These are phyloP conservation scores for Pseudogymnoascus sp. DNA, from an alignment of 2,329 filamentous ascomycete species.

Conservation along the genomic window DNA sequence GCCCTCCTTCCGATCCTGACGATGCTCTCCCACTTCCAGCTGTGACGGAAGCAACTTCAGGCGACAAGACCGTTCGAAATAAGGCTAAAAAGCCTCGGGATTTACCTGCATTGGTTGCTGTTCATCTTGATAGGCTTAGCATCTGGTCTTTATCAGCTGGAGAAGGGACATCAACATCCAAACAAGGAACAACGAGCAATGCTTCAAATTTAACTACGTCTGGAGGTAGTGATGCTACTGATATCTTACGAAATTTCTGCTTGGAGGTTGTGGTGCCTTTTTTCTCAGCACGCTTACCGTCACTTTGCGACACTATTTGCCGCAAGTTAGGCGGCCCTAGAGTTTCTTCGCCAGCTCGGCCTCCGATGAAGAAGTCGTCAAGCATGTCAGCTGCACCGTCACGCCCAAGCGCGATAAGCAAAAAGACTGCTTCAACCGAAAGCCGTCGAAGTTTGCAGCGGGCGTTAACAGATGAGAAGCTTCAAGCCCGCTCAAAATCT, in stretches of 20 bases:
- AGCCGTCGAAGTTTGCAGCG: constrained; percentile 49
- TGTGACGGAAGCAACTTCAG: constrained; percentile 18
- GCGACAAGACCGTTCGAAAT: constrained; percentile 18
- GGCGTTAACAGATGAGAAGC: constrained; percentile 51
- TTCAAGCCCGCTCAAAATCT: constrained; percentile 42
- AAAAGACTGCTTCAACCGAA: constrained; percentile 36
- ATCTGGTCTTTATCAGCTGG: constrained; percentile 59
- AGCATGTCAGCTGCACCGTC: constrained; percentile 33
- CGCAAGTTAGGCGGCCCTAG: constrained; percentile 68
- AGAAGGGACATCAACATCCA: constrained; percentile 11
- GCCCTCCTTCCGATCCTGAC: constrained; percentile 29
- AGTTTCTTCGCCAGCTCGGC: constrained; percentile 47
- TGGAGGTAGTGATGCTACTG: constrained; percentile 27
- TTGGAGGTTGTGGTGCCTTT: constrained; percentile 75
- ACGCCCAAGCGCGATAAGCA: constrained; percentile 45
- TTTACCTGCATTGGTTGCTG: constrained; percentile 56
- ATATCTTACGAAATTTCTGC: constrained; percentile 68
- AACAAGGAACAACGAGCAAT: constrained; percentile 11
- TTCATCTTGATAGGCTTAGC: constrained; percentile 68
- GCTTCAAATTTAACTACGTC: neutral
- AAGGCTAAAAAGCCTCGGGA: constrained; percentile 42
- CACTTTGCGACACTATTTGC: constrained; percentile 61
- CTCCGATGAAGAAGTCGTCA: constrained; percentile 38
- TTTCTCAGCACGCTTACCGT: constrained; percentile 68
- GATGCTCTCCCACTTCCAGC: constrained; percentile 22